Conservation (phyloP, 768 basidiomycete species). For the Phlegmacium glaucopus region DNA sequence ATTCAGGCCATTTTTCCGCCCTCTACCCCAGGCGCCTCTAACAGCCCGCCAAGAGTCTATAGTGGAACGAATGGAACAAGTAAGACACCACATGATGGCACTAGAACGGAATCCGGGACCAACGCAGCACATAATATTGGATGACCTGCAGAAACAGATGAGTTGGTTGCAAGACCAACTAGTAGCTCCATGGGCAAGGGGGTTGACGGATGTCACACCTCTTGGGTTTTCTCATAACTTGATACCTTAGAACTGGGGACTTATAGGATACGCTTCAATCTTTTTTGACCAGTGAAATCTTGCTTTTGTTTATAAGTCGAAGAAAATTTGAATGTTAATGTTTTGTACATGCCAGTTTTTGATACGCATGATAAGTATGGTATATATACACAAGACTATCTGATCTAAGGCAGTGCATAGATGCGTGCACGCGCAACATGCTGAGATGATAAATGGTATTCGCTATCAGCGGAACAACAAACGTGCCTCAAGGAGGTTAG, state of each 20-base stretch:
- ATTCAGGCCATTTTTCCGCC: constrained; percentile 1
- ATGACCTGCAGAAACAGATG: constrained; percentile 20
- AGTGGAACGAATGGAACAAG: constrained; percentile 11
- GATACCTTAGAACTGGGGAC: constrained; percentile 5
- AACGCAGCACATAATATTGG: constrained; percentile 9
- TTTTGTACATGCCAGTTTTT: too few relatives aligned
- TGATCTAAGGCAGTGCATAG: too few relatives aligned
- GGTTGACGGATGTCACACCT: constrained; percentile 16
- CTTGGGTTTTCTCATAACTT: constrained; percentile 17
- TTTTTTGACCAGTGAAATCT: too few relatives aligned
- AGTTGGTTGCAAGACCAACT: constrained; percentile 20
- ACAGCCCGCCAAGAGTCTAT: constrained; percentile 14
- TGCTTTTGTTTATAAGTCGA: too few relatives aligned
- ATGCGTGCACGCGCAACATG: too few relatives aligned
- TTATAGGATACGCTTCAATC: too few relatives aligned
- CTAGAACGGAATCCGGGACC: constrained; percentile 9
- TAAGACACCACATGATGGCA: constrained; percentile 14
- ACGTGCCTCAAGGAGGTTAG: too few relatives aligned
- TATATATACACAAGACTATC: too few relatives aligned
- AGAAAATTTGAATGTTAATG: too few relatives aligned
- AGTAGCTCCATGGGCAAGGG: constrained; percentile 19
- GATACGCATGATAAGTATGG: too few relatives aligned
- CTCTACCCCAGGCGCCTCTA: not conserved
- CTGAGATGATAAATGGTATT: too few relatives aligned
- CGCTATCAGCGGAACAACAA: too few relatives aligned